Evolutionary conservation across 1,139 yeast genomes (phyloP).

Genomic region (Protomyces macrosporus): DNA sequence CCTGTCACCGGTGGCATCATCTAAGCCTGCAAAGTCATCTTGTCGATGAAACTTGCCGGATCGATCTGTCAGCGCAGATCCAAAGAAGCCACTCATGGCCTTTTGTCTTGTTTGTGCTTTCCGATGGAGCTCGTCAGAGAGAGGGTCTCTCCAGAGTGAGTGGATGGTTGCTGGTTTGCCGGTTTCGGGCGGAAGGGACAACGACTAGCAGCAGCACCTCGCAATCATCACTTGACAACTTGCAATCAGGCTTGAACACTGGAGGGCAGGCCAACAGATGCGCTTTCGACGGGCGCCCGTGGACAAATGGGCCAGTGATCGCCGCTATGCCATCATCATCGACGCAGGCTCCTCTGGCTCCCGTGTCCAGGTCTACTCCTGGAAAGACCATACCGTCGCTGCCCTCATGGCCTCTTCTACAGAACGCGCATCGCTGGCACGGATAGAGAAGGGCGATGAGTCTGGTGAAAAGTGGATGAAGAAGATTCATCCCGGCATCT

Average conservation of each 20-base stretch:
- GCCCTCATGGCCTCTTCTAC: slow-evolving; percentile 39
- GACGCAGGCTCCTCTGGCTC: slow-evolving; percentile 86
- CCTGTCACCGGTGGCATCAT: neutral
- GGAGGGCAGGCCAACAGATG: neutral
- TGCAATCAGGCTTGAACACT: no score
- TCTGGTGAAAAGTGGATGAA: slow-evolving; percentile 37
- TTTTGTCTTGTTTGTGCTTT: no score
- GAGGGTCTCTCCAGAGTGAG: no score
- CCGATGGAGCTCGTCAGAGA: no score
- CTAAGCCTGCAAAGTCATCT: slow-evolving; percentile 16
- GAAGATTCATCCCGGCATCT: slow-evolving; percentile 64
- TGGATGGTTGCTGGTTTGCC: no score
- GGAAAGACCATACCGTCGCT: slow-evolving; percentile 41
- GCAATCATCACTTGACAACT: no score
- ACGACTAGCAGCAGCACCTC: no score
- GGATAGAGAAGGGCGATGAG: slow-evolving; percentile 32
- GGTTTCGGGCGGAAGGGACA: no score
- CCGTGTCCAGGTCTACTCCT: slow-evolving; percentile 64
- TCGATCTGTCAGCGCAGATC: slow-evolving; percentile 16
- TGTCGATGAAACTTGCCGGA: slow-evolving; percentile 18
- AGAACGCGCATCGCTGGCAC: slow-evolving; percentile 33
- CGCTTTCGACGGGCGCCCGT: slow-evolving; percentile 6
- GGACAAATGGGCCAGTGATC: slow-evolving; percentile 14
- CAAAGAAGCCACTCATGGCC: slow-evolving; percentile 7
- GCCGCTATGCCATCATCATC: slow-evolving; percentile 61